Conservation (phyloP, 1,284 basidiomycete species). For the Marasmius fiardii region DNA sequence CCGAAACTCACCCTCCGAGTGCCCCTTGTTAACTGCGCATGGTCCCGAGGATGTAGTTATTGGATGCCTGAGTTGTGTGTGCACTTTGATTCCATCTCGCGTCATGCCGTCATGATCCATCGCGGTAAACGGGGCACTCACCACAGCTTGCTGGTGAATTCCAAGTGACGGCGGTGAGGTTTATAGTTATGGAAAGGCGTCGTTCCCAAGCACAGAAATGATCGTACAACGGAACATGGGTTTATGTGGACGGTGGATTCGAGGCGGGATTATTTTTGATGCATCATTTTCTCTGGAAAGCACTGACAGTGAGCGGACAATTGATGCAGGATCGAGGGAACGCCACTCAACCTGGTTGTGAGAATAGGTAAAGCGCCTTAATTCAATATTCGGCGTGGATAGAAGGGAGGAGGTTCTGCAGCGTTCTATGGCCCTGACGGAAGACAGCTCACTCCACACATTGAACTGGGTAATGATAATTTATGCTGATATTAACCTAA, state of each 20-base stretch:
- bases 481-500: slow-evolving; percentile 17
- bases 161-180: slow-evolving; percentile 12
- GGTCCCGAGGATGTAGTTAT: not conserved
- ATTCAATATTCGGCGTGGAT: not conserved
- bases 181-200: slow-evolving; percentile 18
- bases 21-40: too few relatives aligned
- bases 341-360: slow-evolving; percentile 9
- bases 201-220: slow-evolving; percentile 16
- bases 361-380: not conserved
- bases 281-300: too few relatives aligned
- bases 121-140: slow-evolving; percentile 11
- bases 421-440: slow-evolving; percentile 19
- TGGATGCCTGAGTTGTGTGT: too few relatives aligned
- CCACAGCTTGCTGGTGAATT: slow-evolving; percentile 15
- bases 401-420: slow-evolving; percentile 19
- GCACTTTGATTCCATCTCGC: too few relatives aligned
- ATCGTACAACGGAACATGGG: slow-evolving; percentile 12
- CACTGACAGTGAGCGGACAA: too few relatives aligned
- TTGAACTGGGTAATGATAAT: slow-evolving; percentile 13
- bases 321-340: too few relatives aligned
- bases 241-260: slow-evolving; percentile 14
- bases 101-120: slow-evolving; percentile 7
- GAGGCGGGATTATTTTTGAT: too few relatives aligned
- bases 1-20: too few relatives aligned
- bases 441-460: slow-evolving; percentile 9